Conservation (phyloP, 306 rosid genomes). For the Malus asiatica region DNA sequence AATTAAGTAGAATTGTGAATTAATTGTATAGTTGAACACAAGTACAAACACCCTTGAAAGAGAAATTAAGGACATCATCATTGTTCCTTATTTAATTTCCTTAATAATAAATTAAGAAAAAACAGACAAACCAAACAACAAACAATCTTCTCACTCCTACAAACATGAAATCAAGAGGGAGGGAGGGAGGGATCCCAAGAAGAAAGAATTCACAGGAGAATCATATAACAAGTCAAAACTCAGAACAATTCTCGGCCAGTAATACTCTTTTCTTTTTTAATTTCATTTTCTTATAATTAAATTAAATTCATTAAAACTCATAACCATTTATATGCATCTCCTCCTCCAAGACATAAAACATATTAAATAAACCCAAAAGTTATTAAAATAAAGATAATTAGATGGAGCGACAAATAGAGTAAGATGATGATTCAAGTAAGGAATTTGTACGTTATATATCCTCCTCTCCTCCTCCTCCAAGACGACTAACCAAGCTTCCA, state of each 20-base stretch:
- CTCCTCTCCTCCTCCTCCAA: neutral
- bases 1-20: neutral
- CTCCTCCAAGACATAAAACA: neutral
- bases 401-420: neutral
- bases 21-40: neutral
- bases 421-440: neutral
- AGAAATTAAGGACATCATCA: neutral
- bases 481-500: constrained; percentile 8
- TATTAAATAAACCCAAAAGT: neutral
- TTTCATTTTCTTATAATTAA: neutral
- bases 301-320: neutral
- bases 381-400: neutral
- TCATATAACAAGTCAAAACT: neutral
- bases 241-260: neutral
- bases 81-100: neutral
- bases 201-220: neutral
- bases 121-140: neutral
- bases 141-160: constrained; percentile 1
- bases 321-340: neutral
- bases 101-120: neutral
- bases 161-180: neutral
- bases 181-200: constrained; percentile 17
- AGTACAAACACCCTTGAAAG: neutral
- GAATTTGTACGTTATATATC: constrained; percentile 7
- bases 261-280: neutral